phyloP scores from a whole-genome alignment of 1,139 yeast species.

The Geotrichum reessii region DNA sequence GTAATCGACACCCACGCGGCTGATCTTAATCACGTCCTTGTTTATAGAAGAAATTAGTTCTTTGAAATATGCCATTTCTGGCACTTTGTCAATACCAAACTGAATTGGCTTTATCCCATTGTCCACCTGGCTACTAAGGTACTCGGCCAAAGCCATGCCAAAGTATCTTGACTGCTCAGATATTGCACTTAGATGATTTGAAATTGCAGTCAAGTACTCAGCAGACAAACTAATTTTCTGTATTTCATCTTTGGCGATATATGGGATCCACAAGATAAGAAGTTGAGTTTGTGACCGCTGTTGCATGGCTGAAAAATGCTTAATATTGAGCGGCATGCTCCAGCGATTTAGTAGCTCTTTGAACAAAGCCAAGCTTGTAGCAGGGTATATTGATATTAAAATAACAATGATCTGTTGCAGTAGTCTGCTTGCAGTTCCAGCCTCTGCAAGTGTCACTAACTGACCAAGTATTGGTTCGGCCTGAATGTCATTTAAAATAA shows the following conservation, averaged over 20 bases:
- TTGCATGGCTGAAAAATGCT: slow-evolving; percentile 23
- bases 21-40: slow-evolving; percentile 18
- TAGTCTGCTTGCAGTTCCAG: neutral
- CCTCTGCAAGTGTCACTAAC: slow-evolving; percentile 6
- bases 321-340: slow-evolving; percentile 25
- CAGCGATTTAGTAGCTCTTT: slow-evolving; percentile 23
- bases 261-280: slow-evolving; percentile 25
- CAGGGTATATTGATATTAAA: neutral
- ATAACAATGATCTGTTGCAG: slow-evolving; percentile 8
- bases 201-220: slow-evolving; percentile 41
- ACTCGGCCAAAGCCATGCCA: slow-evolving; percentile 46
- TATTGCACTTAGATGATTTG: slow-evolving; percentile 44
- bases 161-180: slow-evolving; percentile 42
- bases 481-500: neutral
- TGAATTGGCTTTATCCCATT: slow-evolving; percentile 33
- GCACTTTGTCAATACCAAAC: slow-evolving; percentile 33
- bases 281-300: slow-evolving; percentile 30
- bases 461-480: slow-evolving; percentile 5
- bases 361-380: slow-evolving; percentile 17
- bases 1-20: slow-evolving; percentile 1
- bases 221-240: slow-evolving; percentile 31
- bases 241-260: slow-evolving; percentile 27
- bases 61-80: slow-evolving; percentile 20
- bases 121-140: slow-evolving; percentile 35
- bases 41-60: neutral